Base-by-base conservation (phyloP, 768 basidiomycete species). In the Boletus vermiculosoides region DNA sequence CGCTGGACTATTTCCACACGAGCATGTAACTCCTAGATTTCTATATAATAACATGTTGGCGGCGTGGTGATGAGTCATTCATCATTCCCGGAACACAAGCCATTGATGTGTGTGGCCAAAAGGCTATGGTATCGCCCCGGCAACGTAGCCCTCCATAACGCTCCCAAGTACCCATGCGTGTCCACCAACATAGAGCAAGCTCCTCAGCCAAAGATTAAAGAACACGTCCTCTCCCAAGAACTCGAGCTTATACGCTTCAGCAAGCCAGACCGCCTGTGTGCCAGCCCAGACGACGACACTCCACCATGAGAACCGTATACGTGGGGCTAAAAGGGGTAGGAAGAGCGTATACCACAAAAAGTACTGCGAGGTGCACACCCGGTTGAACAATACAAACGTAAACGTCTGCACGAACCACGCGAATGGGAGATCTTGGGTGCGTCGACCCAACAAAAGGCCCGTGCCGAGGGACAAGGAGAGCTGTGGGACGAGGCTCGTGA, bases 341-440 rank as follows among this genome's bases (percentile, higher is more conserved):
- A 98, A 83, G 49, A 94, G 83, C 15, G 93, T 83, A 69, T 94
- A 98, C 97, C 97, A 99, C 39, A 96, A 78, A 74, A 98, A 99
- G 72, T 99, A 99, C 90, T 98, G 73, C 0, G 94, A 97, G 0
- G 97, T 99, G 81, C 95, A 97, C 50, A 99, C 97, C 72, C 96
- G 95, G 72, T 98, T 99, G 77, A 98, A 96, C 9, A 93, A 74
- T n/a, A 98, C 95, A 66, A 99, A 98, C 0, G 82, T 75, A 37
- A 81, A 81, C 2, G 97, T 98, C 73, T 98, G 95, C 13, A 95
- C 79, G 67, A 97, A 94, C 91, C 92, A 96, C 4, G 89, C 79
- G 61, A 94, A 88, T 9, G 84, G 79, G 4, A 98, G 76, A 63
- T 93, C 83, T 16, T 76, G 71, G 45, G 73, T 77, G 41, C 74